Base-by-base conservation (phyloP, 1,139 yeast species). In the Tardiomyces depauwii region DNA sequence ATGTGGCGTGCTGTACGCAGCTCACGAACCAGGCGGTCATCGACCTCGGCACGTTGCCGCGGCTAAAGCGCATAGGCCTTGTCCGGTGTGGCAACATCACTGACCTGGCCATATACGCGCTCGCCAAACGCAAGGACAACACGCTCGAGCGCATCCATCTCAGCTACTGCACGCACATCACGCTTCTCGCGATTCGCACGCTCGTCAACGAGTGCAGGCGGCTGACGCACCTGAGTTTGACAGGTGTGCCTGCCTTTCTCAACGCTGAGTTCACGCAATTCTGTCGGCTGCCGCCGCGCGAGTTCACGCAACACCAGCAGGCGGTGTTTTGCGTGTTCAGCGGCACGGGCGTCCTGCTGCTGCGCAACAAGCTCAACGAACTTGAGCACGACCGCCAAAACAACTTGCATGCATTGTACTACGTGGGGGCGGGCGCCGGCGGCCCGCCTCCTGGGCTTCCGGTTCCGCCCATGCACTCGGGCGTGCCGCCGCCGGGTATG, bases 241-340 rank as follows among this genome's bases (percentile, higher is more conserved):
- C 98, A 0, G 98, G 98, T 1, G 89, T 91, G 23, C 74, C 83
- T 2, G 85, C 95, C 28, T 91, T 91, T 66, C 73, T 91, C 60
- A 74, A 95, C 51, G 75, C 82, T 18, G 97, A 91, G 57, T 78
- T 91, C 45, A 83, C 93, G 1, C 81, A 78, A 55, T 89, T 79
- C 64, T 89, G 97, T 61, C 81, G 98, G 33, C 85, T 82, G n/a
- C 94, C 97, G 1, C 98, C 98, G 2, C 78, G 86, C 13, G 97
- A 89, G 58, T 89, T 91, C 61, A 88, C 84, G 49, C 88, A 82
- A 49, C 84, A 82, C 56, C 98, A 91, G 64, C 82, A 82, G 55
- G 76, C 82, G 18, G 76, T 86, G 45, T 91, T 91, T 58, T 91
- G 98, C 66, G 98, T 91, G 10, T 91, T 88, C 59, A 82, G 94